phyloP scores from a whole-genome alignment of 352 stramenopile species.

The Pythium rhizo-oryzae region DNA sequence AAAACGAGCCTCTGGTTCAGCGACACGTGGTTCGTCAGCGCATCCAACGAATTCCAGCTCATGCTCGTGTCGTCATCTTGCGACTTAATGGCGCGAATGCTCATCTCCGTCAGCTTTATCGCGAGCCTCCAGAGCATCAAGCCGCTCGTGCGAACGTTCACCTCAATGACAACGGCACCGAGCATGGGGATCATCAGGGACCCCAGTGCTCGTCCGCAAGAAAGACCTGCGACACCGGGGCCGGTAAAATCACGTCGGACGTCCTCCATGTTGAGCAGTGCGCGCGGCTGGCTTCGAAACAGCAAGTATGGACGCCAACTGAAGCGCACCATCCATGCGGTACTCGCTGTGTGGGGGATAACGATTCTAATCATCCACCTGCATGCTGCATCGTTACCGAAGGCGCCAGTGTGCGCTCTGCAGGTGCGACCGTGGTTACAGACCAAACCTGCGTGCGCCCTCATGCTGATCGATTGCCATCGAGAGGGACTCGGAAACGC shows the following conservation, averaged over 20 bases:
- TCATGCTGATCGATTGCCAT: slow-evolving; percentile 18
- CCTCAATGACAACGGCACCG: too few relatives aligned
- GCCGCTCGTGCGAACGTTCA: too few relatives aligned
- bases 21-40: slow-evolving; percentile 17
- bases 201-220: too few relatives aligned
- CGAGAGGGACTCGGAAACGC: neutral
- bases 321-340: neutral
- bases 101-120: neutral
- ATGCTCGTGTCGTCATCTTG: slow-evolving; percentile 10
- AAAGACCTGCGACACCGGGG: too few relatives aligned
- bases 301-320: neutral
- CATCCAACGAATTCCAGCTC: slow-evolving; percentile 20
- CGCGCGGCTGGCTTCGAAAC: neutral
- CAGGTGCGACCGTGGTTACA: slow-evolving; percentile 19
- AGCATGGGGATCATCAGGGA: too few relatives aligned
- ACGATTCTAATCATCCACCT: slow-evolving; percentile 9
- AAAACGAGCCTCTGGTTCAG: neutral
- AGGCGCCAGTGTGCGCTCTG: slow-evolving; percentile 4
- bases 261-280: neutral
- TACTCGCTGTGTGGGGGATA: neutral
- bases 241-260: too few relatives aligned
- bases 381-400: slow-evolving; percentile 1
- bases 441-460: slow-evolving; percentile 11
- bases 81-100: slow-evolving; percentile 1
- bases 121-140: slow-evolving; percentile 16